Conservation (phyloP, 139 green algal genomes). For the Chloropicon primus region DNA sequence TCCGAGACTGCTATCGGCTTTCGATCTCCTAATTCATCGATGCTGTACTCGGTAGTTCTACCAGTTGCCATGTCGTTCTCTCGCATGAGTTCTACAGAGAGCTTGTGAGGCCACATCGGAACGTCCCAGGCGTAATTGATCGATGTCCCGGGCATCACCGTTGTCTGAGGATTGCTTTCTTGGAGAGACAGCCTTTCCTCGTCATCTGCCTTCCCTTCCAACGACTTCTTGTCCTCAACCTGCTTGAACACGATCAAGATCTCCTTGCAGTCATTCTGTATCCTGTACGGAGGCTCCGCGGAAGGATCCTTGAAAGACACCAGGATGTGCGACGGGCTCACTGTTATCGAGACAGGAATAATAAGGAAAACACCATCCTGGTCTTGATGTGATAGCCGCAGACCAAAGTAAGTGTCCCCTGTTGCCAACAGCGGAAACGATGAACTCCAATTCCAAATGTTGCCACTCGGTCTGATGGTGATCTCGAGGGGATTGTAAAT, state of each 20-base stretch:
- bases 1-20: background rate
- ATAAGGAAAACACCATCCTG: constrained; percentile 15
- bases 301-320: constrained; percentile 11
- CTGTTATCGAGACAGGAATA: constrained; percentile 25
- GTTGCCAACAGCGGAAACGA: constrained; percentile 25
- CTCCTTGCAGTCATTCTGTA: constrained; percentile 28
- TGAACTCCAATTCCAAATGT: constrained; percentile 12
- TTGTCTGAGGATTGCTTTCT: background rate
- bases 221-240: background rate
- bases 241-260: constrained; percentile 16
- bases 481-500: background rate
- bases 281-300: constrained; percentile 23
- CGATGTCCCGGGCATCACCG: constrained; percentile 9
- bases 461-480: background rate
- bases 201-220: constrained; percentile 12
- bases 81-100: background rate
- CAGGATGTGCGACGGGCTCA: constrained; percentile 19
- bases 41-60: constrained; percentile 13
- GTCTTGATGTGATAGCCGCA: constrained; percentile 11
- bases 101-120: constrained; percentile 20
- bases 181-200: constrained; percentile 4
- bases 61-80: constrained; percentile 11
- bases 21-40: constrained; percentile 8
- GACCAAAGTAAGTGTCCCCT: constrained; percentile 18
- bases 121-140: constrained; percentile 80